phyloP scores from a whole-genome alignment of 106 monocot species.

The Posidonia australis region DNA sequence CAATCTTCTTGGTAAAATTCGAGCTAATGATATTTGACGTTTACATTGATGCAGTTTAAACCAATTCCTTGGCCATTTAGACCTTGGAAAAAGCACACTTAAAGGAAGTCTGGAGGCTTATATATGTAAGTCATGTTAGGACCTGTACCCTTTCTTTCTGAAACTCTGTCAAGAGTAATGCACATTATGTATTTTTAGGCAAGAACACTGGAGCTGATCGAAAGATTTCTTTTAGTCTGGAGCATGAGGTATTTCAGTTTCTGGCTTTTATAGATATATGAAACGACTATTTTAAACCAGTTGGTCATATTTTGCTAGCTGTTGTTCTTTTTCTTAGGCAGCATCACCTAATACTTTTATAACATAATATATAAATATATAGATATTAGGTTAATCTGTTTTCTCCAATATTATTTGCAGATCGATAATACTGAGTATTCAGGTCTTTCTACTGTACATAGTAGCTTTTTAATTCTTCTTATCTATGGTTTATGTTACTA shows the following conservation, averaged over 20 bases:
- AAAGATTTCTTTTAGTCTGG: constrained; percentile 73
- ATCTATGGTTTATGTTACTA: too few species aligned
- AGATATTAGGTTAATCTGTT: too few species aligned
- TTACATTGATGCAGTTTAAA: constrained; percentile 41
- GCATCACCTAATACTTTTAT: too few species aligned
- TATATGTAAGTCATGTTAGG: constrained; percentile 38
- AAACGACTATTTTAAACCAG: not conserved
- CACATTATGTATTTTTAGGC: constrained; percentile 27
- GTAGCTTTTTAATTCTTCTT: too few species aligned
- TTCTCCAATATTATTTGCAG: too few species aligned
- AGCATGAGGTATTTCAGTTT: constrained; percentile 58
- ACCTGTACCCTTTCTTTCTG: not conserved
- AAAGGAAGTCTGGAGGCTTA: constrained; percentile 80
- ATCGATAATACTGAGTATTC: too few species aligned
- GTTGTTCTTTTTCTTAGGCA: too few species aligned
- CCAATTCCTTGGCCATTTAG: constrained; percentile 61
- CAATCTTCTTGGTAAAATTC: not conserved
- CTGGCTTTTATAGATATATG: not conserved
- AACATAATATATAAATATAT: too few species aligned
- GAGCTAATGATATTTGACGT: not conserved
- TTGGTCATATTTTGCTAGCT: not conserved
- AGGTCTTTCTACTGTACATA: too few species aligned
- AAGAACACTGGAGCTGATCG: constrained; percentile 66
- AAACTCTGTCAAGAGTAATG: not conserved
- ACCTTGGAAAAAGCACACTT: constrained; percentile 83